These are phyloP conservation scores for Trichoderma gamsii DNA, from an alignment of 495 filamentous ascomycete species.

Conservation along the genomic window DNA sequence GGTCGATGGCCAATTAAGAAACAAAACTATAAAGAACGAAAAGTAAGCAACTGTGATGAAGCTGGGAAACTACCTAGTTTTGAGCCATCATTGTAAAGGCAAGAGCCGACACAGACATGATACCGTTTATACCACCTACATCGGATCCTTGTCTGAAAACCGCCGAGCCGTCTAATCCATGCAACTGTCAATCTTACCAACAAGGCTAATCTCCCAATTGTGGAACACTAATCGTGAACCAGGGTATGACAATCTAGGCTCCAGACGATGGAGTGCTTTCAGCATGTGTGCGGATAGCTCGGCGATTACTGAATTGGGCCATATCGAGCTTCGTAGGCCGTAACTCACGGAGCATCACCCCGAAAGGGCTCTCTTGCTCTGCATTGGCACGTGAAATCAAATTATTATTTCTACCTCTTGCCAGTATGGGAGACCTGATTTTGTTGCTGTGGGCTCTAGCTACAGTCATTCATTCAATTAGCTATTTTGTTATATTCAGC, in stretches of 20 bases:
- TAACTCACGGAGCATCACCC: no score
- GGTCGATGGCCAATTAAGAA: not conserved
- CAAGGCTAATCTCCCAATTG: no score
- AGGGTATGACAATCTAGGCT: no score
- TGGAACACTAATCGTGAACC: no score
- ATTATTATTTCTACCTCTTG: not conserved
- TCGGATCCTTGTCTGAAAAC: no score
- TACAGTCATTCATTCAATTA: not conserved
- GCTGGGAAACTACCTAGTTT: not conserved
- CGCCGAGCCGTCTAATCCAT: no score
- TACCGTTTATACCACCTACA: not conserved
- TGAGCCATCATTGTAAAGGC: not conserved
- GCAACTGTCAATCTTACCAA: no score
- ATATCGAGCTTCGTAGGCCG: no score
- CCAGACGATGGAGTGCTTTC: no score
- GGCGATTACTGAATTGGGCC: no score
- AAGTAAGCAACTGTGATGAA: not conserved
- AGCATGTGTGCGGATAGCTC: no score
- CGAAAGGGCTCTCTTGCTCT: not conserved
- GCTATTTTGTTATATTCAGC: not conserved
- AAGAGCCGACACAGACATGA: not conserved
- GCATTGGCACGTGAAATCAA: not conserved
- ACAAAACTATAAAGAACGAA: no score
- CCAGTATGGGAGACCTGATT: not conserved
- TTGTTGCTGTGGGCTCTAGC: not conserved